A percentile compares a stretch with the other conserved stretches of the same genome.
Evolutionary conservation across 1,139 yeast genomes (phyloP).

Genomic region (Taphrina wiesneri): DNA sequence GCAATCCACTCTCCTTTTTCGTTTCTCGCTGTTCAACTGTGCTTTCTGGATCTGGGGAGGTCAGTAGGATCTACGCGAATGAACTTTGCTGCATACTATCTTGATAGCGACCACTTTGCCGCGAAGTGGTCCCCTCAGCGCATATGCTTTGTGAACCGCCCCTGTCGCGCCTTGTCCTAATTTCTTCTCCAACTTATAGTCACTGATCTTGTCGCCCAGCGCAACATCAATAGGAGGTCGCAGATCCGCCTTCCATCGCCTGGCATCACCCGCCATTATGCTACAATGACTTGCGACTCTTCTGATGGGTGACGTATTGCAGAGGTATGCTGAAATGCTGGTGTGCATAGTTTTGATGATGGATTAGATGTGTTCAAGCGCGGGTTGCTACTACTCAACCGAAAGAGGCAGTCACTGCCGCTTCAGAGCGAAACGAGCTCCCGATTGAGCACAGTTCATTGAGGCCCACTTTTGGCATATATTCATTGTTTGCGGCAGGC

Average conservation of each 20-base stretch:
- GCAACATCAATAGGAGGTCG: neutral
- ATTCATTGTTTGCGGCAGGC: no score
- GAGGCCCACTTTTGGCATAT: no score
- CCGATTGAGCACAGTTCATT: no score
- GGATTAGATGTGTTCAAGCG: neutral
- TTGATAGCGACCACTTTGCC: slow-evolving; percentile 30
- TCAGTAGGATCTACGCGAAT: neutral
- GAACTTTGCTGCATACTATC: slow-evolving; percentile 6
- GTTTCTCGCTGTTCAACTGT: slow-evolving; percentile 25
- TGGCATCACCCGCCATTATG: neutral
- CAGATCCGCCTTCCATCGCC: slow-evolving; percentile 3
- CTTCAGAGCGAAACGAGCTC: no score
- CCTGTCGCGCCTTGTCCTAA: slow-evolving; percentile 36
- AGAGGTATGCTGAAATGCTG: neutral
- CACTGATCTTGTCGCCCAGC: slow-evolving; percentile 26
- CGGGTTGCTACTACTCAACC: neutral
- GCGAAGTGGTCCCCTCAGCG: slow-evolving; percentile 26
- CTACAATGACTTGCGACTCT: neutral
- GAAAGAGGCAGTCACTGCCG: neutral
- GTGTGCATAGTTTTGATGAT: neutral
- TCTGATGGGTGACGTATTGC: neutral
- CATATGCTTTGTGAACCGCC: slow-evolving; percentile 32
- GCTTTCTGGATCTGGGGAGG: slow-evolving; percentile 26
- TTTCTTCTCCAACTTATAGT: slow-evolving; percentile 30
- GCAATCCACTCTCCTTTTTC: slow-evolving; percentile 30